These are phyloP conservation scores for Leccinellum luteum DNA, from an alignment of 768 basidiomycete species.

Conservation along the genomic window DNA sequence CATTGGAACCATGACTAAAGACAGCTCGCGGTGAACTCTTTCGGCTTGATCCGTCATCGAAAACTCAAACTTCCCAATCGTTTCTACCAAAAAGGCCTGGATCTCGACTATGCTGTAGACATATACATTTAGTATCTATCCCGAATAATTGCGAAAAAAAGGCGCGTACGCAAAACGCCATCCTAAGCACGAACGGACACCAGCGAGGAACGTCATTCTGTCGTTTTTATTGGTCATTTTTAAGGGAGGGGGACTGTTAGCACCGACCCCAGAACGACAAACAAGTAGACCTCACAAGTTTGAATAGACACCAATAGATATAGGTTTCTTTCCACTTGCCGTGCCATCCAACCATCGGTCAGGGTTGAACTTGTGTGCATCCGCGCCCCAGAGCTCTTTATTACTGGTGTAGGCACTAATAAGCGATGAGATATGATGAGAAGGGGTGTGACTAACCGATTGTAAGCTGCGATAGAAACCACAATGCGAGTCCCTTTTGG, in stretches of 20 bases:
- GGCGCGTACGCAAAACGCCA: neutral
- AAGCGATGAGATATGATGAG: neutral
- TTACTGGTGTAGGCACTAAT: slow-evolving; percentile 13
- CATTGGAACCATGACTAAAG: slow-evolving; percentile 32
- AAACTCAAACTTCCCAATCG: slow-evolving; percentile 55
- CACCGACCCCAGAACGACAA: neutral
- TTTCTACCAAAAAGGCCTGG: slow-evolving; percentile 33
- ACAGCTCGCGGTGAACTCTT: slow-evolving; percentile 25
- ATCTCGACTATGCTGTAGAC: neutral
- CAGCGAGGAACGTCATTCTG: slow-evolving; percentile 31
- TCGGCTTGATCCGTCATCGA: slow-evolving; percentile 13
- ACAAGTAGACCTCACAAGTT: slow-evolving; percentile 22
- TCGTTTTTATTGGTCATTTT: neutral
- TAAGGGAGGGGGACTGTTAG: neutral
- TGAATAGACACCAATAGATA: slow-evolving; percentile 29
- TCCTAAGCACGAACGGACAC: slow-evolving; percentile 26
- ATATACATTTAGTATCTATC: neutral
- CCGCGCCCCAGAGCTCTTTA: slow-evolving; percentile 31
- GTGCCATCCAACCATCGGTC: slow-evolving; percentile 26
- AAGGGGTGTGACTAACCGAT: slow-evolving; percentile 37
- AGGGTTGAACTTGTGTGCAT: slow-evolving; percentile 33
- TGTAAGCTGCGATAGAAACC: slow-evolving; percentile 52
- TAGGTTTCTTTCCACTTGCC: slow-evolving; percentile 17
- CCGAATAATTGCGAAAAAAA: neutral
- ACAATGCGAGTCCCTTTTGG: slow-evolving; percentile 52